Base-by-base conservation (phyloP, 352 stramenopile genomes). In the Phytophthora uliginosa region DNA sequence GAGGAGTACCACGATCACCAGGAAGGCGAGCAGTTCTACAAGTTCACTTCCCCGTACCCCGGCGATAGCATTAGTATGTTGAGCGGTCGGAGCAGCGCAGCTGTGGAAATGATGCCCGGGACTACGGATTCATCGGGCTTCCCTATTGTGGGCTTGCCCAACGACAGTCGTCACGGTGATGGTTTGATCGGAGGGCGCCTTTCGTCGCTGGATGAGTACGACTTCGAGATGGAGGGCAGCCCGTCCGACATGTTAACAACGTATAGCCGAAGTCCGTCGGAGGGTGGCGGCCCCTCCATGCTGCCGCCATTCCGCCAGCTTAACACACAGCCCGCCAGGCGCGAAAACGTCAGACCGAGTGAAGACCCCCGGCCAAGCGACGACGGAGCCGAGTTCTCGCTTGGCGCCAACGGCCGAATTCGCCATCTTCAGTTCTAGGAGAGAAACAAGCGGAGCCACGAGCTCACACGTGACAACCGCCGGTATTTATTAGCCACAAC, bases 181-280 rank as follows among this genome's bases (percentile, higher is more conserved):
- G 73, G 74, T 9, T 61, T 82, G 13, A 69, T 78, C 28, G 73
- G 83, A 12, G 69, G 83, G 48, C 73, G 79, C n/a, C 76, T 94
- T 24, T 86, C 85, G 48, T 89, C 83, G n/a, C 72, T 94, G 56
- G 66, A 84, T 59, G 86, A 94, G 66, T 92, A 89, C 65, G 83
- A 90, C 52, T 71, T 78, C 12, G 73, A 77, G 34, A 79, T 78
- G 70, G 62, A 78, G 18, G 52, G 60, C 42, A 71, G 60, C 48
- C 62, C 73, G 22, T 81, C 78, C 4, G 76, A 89, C 58, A 51
- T 81, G 54, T 84, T 82, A 5, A 81, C 80, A 9, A 71, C 73
- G 7, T 83, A 76, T 59, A 85, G 71, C 53, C 62, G 71, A 40
- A 83, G 71, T 52, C 73, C 71, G 28, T 74, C 75, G 0, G 77